Percentiles rank a stretch among this genome's conserved stretches.
phyloP scores from a whole-genome alignment of 257 asterid species.

The Plectranthus barbatus region DNA sequence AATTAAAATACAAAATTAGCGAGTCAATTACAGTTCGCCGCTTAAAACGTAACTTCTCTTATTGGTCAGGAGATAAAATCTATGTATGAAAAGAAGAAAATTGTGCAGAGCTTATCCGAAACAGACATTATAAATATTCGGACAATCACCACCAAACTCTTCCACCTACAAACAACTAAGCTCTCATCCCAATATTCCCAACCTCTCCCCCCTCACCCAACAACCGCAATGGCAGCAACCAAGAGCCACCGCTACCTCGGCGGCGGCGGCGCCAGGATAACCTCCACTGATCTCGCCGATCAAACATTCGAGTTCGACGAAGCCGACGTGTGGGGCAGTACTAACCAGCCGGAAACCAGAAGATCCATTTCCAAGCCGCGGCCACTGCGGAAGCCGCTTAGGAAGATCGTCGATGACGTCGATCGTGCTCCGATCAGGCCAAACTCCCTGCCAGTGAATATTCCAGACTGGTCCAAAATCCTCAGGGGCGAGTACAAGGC shows the following conservation, averaged over 20 bases:
- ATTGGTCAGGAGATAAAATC: background rate
- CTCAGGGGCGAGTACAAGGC: too few relatives aligned
- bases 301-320: constrained; percentile 62
- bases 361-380: constrained; percentile 18
- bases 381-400: too few relatives aligned
- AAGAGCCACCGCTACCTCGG: constrained; percentile 38
- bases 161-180: background rate
- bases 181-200: constrained; percentile 1
- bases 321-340: constrained; percentile 46
- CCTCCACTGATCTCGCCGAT: constrained; percentile 20
- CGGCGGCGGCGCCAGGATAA: constrained; percentile 19
- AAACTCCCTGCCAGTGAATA: too few relatives aligned
- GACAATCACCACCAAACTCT: background rate
- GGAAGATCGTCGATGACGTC: too few relatives aligned
- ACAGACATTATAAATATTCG: constrained; percentile 22
- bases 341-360: constrained; percentile 18
- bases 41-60: background rate
- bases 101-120: constrained; percentile 48
- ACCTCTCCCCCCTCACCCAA: too few relatives aligned
- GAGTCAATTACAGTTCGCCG: background rate
- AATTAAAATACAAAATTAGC: too few relatives aligned
- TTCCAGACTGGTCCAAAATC: too few relatives aligned
- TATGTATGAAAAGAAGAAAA: too few relatives aligned
- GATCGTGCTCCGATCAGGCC: too few relatives aligned
- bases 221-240: constrained; percentile 40